phyloP scores from a whole-genome alignment of 768 basidiomycete species.

The Austroboletus festivus region DNA sequence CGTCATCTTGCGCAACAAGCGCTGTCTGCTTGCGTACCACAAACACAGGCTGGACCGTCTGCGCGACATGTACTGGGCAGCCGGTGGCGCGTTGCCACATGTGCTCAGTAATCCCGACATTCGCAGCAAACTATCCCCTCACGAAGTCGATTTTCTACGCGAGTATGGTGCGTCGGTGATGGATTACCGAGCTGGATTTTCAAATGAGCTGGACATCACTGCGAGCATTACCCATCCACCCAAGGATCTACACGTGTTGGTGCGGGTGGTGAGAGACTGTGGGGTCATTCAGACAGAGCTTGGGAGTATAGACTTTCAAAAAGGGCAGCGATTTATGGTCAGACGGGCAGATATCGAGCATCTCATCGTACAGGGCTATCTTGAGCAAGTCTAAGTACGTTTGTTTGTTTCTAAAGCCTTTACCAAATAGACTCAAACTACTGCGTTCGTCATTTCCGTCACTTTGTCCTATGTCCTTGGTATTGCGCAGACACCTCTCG shows the following conservation, averaged over 20 bases:
- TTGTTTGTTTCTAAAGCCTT: slow-evolving; percentile 22
- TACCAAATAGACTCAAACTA: slow-evolving; percentile 24
- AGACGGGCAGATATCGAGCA: slow-evolving; percentile 88
- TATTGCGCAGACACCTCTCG: not conserved
- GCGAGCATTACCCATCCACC: slow-evolving; percentile 81
- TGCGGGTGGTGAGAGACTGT: slow-evolving; percentile 84
- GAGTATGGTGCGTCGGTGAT: slow-evolving; percentile 78
- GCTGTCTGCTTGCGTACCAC: slow-evolving; percentile 94
- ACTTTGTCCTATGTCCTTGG: not conserved
- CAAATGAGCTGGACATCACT: slow-evolving; percentile 84
- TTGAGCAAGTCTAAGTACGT: slow-evolving; percentile 69
- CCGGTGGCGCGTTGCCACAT: slow-evolving; percentile 83
- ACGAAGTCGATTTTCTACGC: slow-evolving; percentile 81
- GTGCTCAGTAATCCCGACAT: slow-evolving; percentile 67
- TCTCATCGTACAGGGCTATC: slow-evolving; percentile 87
- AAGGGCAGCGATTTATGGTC: slow-evolving; percentile 88
- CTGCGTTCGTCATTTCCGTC: not conserved
- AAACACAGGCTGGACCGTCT: slow-evolving; percentile 80
- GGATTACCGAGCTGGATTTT: slow-evolving; percentile 80
- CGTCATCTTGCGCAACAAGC: slow-evolving; percentile 87
- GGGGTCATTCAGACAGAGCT: slow-evolving; percentile 90
- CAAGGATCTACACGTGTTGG: slow-evolving; percentile 84
- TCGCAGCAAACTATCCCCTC: slow-evolving; percentile 70
- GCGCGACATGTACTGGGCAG: slow-evolving; percentile 85
- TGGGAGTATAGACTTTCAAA: slow-evolving; percentile 86